Base-by-base conservation (phyloP, 495 filamentous ascomycete species). In the Aspergillus carlsbadensis region DNA sequence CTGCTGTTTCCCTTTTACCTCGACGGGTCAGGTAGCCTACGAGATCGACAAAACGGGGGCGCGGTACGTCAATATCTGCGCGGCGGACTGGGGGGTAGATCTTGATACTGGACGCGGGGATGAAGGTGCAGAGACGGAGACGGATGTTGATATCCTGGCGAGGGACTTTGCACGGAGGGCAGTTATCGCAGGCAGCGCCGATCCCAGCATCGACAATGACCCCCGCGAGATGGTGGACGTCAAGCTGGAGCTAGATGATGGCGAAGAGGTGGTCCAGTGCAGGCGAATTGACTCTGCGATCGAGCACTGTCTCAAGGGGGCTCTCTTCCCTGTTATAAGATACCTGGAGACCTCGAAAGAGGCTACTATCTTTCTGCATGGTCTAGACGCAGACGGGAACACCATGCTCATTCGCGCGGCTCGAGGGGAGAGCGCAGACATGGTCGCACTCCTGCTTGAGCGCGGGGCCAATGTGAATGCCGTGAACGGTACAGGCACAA, bases 41-140 rank as follows among this genome's bases (percentile, higher is more conserved):
- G 60, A 62, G 51, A 62, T 62, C 33, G 55, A 62, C n/a, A 62
- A 62, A 36, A 37, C 8, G 35, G 26, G 41, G 49, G 54, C 21
- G 37, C 48, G 53, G 18, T 61, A 48, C 53, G 42, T 36, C 24
- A 56, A 60, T 51, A 60, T 56, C 49, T 54, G 50, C 17, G 41
- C 43, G 15, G n/a, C n/a, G n/a, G n/a, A n/a, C n/a, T n/a, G n/a
- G n/a, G n/a, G n/a, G n/a, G n/a, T n/a, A n/a, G n/a, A n/a, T n/a
- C 49, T 46, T 45, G 44, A 55, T 17, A 45, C 20, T 29, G 13
- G 10, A 43, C 17, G 3, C 10, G 39, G 22, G 40, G 31, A 22
- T 10, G 47, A 58, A n/a, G n/a, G 55, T 21, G 44, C 35, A 37
- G 45, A 10, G 55, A 52, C 39, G 39, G 33, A 52, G 40, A 53